These are phyloP conservation scores for Poa annua DNA, from an alignment of 176 grass and related monocot genomes.

Conservation along the genomic window DNA sequence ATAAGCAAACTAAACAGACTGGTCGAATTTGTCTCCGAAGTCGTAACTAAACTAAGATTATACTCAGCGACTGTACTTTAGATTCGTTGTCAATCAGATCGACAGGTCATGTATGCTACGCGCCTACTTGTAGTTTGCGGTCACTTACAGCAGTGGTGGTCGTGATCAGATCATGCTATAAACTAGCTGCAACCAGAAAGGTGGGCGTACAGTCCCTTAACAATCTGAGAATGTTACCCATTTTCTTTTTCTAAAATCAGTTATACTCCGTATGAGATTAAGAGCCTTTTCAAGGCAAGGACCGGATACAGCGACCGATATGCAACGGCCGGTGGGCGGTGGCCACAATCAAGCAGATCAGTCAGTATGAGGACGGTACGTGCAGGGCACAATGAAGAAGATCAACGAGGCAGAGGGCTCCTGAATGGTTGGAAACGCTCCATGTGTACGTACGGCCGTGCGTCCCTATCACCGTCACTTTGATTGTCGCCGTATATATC, in stretches of 20 bases:
- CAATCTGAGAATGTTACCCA: too few species aligned
- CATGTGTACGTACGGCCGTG: neutral
- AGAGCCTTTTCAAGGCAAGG: too few species aligned
- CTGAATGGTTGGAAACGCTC: neutral
- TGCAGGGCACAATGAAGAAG: neutral
- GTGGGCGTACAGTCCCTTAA: too few species aligned
- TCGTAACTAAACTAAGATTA: slow-evolving; percentile 17
- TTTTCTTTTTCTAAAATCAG: neutral
- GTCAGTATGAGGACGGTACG: neutral
- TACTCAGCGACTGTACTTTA: slow-evolving; percentile 20
- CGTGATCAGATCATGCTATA: neutral
- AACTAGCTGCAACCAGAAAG: too few species aligned
- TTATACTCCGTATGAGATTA: neutral
- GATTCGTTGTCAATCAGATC: slow-evolving; percentile 5
- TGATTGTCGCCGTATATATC: neutral
- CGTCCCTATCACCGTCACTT: neutral
- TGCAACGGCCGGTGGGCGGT: neutral
- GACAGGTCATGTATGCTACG: neutral
- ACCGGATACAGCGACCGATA: too few species aligned
- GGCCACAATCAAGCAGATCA: neutral
- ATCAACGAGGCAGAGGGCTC: neutral
- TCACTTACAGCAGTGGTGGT: neutral
- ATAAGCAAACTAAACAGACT: too few species aligned
- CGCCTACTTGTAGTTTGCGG: neutral
- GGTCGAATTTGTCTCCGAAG: too few species aligned